Base-by-base conservation (phyloP, 176 grass and related monocot species). In the Paspalum vaginatum region DNA sequence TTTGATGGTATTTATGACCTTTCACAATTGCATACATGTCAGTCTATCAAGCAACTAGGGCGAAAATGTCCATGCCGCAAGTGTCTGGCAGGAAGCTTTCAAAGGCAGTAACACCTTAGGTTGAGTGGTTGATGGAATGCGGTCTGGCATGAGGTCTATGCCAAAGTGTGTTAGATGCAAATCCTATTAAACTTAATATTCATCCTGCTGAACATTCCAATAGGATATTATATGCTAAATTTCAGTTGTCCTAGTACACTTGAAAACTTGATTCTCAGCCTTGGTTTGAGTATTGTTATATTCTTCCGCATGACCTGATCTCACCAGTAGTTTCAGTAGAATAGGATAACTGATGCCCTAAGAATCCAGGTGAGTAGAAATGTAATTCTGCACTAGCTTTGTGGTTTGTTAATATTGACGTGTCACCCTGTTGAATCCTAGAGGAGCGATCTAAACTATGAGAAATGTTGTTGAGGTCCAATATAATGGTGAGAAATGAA, bases 1-100 rank as follows among this genome's bases (percentile, higher is more conserved):
- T 68, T 80, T 63, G 79, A 76, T 69, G 87, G 94, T 97, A 97
- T 65, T 73, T 86, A 80, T 84, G n/a, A 86, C 64, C 78, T 83
- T 64, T 16, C 70, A 80, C 72, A 77, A 39, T 50, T 24, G 10
- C 72, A 79, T 85, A 6, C 32, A 78, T 81, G 32, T 68, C 44
- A 70, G 43, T 84, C 9, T 61, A 66, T 57, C 11, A 81, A 83
- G 12, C 0, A 79, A 79, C 39, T 76, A 75, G 32, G 37, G 56
- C 13, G 53, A 74, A 73, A 69, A 11, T 39, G 18, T 58, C 59
- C 15, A 2, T 40, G 16, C 63, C 37, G 18, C 2, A 68, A 70
- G 37, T 59, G 62, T 79, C 45, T 48, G 46, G 32, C 68, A 79
- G 7, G 69, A 70, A 68, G 38, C 53, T 46, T 41, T 45, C 44